Evolutionary conservation across 495 filamentous ascomycete species (phyloP).

Genomic region (Talaromyces thailandensis): DNA sequence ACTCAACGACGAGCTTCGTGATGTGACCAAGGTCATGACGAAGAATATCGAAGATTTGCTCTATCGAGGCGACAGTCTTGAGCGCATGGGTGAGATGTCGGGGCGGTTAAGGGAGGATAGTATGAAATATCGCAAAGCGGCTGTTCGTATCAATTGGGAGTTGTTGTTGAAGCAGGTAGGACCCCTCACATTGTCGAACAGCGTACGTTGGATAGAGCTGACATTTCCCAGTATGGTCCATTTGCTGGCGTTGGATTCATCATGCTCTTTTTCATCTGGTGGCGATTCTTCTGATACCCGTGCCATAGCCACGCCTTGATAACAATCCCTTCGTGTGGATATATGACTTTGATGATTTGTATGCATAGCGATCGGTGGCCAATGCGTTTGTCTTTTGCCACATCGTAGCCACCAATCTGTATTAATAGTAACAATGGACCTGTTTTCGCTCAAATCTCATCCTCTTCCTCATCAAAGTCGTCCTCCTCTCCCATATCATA

Average conservation of each 20-base stretch:
- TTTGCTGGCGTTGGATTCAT: conserved; percentile 71
- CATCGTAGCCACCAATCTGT: background rate
- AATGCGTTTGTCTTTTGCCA: background rate
- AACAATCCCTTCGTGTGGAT: conserved; percentile 4
- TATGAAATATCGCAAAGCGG: conserved; percentile 84
- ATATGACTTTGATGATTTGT: conserved; percentile 14
- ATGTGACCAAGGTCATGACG: conserved; percentile 99
- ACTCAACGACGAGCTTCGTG: conserved; percentile 88
- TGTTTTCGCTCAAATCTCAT: conserved; percentile 60
- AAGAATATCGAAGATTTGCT: conserved; percentile 99
- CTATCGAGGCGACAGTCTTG: conserved; percentile 88
- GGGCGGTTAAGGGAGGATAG: conserved; percentile 80
- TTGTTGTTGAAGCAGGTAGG: conserved; percentile 81
- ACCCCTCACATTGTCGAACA: background rate
- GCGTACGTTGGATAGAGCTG: conserved; percentile 8
- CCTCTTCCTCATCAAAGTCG: conserved; percentile 98
- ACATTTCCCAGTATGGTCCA: conserved; percentile 63
- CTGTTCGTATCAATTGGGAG: conserved; percentile 98
- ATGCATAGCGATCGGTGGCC: conserved; percentile 16
- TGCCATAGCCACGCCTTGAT: background rate
- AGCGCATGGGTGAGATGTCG: conserved; percentile 95
- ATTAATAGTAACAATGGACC: conserved; percentile 1
- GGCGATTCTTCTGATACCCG: conserved; percentile 69
- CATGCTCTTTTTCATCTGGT: conserved; percentile 79
- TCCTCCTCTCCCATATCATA: conserved; percentile 97